Conservation (phyloP, 1,284 basidiomycete species). For the Irpex rosettiformis region DNA sequence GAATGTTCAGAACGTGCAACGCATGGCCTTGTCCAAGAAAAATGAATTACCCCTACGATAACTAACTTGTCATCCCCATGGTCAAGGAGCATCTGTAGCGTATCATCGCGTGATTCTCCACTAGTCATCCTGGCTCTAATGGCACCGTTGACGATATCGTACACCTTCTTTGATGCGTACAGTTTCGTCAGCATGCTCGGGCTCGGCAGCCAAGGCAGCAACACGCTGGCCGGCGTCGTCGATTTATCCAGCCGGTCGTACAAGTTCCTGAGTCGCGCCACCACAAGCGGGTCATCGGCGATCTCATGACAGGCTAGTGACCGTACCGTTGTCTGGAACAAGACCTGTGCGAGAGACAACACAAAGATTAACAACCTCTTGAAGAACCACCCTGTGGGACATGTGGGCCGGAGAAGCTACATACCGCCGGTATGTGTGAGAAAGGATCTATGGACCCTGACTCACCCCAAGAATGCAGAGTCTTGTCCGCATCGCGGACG, state of each 20-base stretch:
- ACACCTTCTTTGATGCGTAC: constrained; percentile 67
- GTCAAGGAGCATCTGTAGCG: constrained; percentile 69
- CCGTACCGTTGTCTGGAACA: constrained; percentile 70
- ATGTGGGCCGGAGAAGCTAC: constrained; percentile 20
- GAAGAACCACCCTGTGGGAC: constrained; percentile 1
- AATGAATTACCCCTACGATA: constrained; percentile 55
- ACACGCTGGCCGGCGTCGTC: constrained; percentile 66
- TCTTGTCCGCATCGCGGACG: constrained; percentile 55
- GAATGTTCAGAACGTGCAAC: constrained; percentile 12
- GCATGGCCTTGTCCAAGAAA: constrained; percentile 10
- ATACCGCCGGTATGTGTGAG: constrained; percentile 63
- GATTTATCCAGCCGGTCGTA: constrained; percentile 65
- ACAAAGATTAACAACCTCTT: not conserved
- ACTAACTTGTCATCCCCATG: constrained; percentile 59
- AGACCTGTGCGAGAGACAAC: constrained; percentile 40
- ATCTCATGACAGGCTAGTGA: constrained; percentile 63
- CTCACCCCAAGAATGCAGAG: constrained; percentile 58
- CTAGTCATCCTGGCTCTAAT: constrained; percentile 52
- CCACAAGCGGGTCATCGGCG: constrained; percentile 55
- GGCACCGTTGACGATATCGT: constrained; percentile 57
- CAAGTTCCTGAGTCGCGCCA: constrained; percentile 54
- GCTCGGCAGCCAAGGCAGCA: constrained; percentile 70
- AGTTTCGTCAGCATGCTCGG: constrained; percentile 66
- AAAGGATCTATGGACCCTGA: constrained; percentile 66
- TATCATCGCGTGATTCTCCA: constrained; percentile 56